Base-by-base conservation (phyloP, 225 moss, liverwort and hornwort genomes). In the Asterella californica region DNA sequence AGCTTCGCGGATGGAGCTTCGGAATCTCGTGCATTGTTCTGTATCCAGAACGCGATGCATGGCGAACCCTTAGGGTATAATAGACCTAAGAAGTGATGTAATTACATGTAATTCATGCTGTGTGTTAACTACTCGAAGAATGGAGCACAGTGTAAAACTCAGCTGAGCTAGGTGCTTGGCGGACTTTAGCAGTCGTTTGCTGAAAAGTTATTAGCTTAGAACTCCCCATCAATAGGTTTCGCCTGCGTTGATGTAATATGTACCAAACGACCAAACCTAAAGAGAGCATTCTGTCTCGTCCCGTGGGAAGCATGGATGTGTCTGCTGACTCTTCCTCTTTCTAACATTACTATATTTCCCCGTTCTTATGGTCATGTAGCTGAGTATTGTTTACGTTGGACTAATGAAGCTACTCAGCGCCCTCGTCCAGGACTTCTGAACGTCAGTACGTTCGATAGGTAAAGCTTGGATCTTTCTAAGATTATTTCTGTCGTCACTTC, bases 141-240 rank as follows among this genome's bases (percentile, higher is more conserved):
- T 78, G 78, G 78, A 78, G 78, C 78, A 78, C 61, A 66, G 78
- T 78, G 78, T 78, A 47, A 60, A 63, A 47, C 67, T 78, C 78
- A 78, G 32, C 78, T 66, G 78, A 78, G 78, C 64, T 78, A 78
- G 78, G 50, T 65, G 67, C 48, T 67, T 78, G 78, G 78, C 64
- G 78, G 78, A 65, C 78, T 78, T 52, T 17, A 52, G 52, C 52
- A 3, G 52, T 52, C 52, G 12, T 52, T 52, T 14, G 52, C 10
- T 3, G 52, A 17, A 52, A 52, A 6, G 52, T 52, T 6, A 52
- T 17, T 3, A 52, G 52, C 2, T 63, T 27, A 57, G 57, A 57
- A 57, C 57, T 61, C 27, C 27, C 34, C 66, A 17, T 66, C 15
- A 18, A 2, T 66, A 34, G 12, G 1, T 36, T 66, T 34, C 66